Evolutionary conservation across 768 basidiomycete species (phyloP).

Genomic region (Tephrocybe sp.): DNA sequence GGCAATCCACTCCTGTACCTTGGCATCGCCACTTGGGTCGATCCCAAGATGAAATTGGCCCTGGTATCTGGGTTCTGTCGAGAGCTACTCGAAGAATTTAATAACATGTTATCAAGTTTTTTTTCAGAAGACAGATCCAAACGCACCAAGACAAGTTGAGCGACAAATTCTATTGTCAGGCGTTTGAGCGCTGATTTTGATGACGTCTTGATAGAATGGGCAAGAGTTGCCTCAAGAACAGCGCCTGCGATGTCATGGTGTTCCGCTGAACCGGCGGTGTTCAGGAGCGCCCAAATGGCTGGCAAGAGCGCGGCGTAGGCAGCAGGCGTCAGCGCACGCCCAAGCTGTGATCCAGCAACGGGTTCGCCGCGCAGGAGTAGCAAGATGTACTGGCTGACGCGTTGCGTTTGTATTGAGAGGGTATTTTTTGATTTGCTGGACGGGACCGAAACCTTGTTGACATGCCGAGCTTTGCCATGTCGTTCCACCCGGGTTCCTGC

Average conservation of each 20-base stretch:
- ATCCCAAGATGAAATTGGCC: constrained; percentile 45
- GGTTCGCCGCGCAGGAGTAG: constrained; percentile 56
- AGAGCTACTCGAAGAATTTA: constrained; percentile 51
- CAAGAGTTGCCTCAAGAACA: constrained; percentile 57
- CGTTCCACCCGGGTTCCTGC: constrained; percentile 19
- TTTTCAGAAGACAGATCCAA: constrained; percentile 2
- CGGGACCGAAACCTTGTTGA: not conserved
- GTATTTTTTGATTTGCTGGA: constrained; percentile 14
- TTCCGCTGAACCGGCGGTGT: constrained; percentile 25
- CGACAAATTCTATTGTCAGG: constrained; percentile 74
- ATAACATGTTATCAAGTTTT: not conserved
- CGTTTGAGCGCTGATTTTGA: constrained; percentile 67
- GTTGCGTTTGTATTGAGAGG: constrained; percentile 42
- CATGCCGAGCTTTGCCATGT: constrained; percentile 21
- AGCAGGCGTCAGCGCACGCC: constrained; percentile 49
- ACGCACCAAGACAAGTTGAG: constrained; percentile 67
- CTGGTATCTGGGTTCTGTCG: constrained; percentile 50
- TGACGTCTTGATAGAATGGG: constrained; percentile 61
- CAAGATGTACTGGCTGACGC: constrained; percentile 62
- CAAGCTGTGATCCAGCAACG: constrained; percentile 40
- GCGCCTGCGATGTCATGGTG: constrained; percentile 23
- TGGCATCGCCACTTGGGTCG: constrained; percentile 25
- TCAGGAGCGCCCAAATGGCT: constrained; percentile 76
- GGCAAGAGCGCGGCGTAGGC: constrained; percentile 73
- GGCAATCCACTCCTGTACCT: constrained; percentile 64